These are phyloP conservation scores for Manihot esculenta DNA, from an alignment of 441 rosid genomes.

Conservation along the genomic window DNA sequence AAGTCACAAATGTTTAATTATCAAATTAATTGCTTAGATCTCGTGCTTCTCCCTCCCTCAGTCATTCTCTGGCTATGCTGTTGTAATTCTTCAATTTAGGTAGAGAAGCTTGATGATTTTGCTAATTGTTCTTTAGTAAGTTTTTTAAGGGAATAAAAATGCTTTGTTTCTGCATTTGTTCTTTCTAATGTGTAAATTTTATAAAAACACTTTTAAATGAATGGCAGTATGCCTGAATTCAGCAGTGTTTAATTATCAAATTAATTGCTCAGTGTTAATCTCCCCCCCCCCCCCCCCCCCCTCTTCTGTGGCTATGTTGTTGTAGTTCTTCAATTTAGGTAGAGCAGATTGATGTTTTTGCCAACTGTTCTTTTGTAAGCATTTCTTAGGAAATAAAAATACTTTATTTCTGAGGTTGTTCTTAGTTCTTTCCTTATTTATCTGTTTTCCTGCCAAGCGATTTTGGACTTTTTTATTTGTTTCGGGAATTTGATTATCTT, in stretches of 20 bases:
- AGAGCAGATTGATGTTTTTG: slow-evolving; percentile 1
- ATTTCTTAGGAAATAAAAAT: not conserved
- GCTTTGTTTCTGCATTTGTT: not conserved
- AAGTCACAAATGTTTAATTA: not conserved
- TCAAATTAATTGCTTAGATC: not conserved
- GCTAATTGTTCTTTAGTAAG: not conserved
- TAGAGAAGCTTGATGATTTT: not conserved
- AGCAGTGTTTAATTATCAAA: not conserved
- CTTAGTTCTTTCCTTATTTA: not conserved
- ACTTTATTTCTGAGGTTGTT: not conserved
- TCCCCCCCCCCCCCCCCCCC: not conserved
- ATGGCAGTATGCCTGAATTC: not conserved
- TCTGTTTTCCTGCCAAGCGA: not conserved
- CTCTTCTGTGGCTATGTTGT: not conserved
- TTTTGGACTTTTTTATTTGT: slow-evolving; percentile 12
- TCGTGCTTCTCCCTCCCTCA: not conserved
- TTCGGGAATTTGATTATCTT: slow-evolving; percentile 15
- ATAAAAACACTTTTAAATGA: not conserved
- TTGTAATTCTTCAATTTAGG: not conserved
- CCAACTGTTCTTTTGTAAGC: not conserved
- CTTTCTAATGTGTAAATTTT: not conserved
- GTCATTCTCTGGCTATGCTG: not conserved
- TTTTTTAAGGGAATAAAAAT: not conserved
- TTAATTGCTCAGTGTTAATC: not conserved
- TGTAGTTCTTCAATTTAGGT: not conserved